A percentile compares a stretch with the other conserved stretches of the same genome.
These are phyloP conservation scores for Camelina laxa DNA, from an alignment of 345 rosid genomes.

Conservation along the genomic window DNA sequence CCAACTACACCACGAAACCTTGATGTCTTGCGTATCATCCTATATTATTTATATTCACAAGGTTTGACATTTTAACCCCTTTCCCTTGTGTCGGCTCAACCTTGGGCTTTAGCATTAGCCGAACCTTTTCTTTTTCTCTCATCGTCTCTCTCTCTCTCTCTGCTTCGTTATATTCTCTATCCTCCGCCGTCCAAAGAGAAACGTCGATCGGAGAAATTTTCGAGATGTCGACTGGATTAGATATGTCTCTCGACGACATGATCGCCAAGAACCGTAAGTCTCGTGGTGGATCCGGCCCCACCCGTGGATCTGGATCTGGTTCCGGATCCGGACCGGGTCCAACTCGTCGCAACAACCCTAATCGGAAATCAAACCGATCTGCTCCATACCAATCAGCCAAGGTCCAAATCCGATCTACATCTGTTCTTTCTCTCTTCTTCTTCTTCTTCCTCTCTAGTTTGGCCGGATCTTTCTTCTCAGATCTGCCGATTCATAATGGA, in stretches of 20 bases:
- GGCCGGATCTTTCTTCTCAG: slow-evolving; percentile 36
- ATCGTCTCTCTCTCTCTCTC: background rate
- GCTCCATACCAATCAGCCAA: slow-evolving; percentile 71
- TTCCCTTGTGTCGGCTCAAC: background rate
- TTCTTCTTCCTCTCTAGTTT: slow-evolving; percentile 23
- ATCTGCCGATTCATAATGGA: slow-evolving; percentile 35
- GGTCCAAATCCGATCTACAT: slow-evolving; percentile 41
- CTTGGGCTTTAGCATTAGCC: too few species aligned
- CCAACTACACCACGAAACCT: slow-evolving; percentile 98
- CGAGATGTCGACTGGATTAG: slow-evolving; percentile 81
- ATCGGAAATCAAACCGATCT: slow-evolving; percentile 64
- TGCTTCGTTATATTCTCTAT: background rate
- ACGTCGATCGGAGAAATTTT: slow-evolving; percentile 13
- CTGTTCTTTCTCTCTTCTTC: slow-evolving; percentile 9
- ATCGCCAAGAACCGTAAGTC: slow-evolving; percentile 82
- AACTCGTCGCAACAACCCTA: slow-evolving; percentile 61
- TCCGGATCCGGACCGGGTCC: slow-evolving; percentile 76
- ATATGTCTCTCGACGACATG: slow-evolving; percentile 96
- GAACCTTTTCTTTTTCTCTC: background rate
- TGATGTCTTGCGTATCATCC: accelerated
- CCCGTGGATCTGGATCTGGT: slow-evolving; percentile 62
- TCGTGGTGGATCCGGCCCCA: slow-evolving; percentile 45
- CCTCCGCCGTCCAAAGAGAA: slow-evolving; percentile 26
- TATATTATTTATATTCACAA: background rate
- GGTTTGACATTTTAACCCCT: background rate